Evolutionary conservation across 2,329 filamentous ascomycete genomes (phyloP).

Genomic region (Penicillium sp.): DNA sequence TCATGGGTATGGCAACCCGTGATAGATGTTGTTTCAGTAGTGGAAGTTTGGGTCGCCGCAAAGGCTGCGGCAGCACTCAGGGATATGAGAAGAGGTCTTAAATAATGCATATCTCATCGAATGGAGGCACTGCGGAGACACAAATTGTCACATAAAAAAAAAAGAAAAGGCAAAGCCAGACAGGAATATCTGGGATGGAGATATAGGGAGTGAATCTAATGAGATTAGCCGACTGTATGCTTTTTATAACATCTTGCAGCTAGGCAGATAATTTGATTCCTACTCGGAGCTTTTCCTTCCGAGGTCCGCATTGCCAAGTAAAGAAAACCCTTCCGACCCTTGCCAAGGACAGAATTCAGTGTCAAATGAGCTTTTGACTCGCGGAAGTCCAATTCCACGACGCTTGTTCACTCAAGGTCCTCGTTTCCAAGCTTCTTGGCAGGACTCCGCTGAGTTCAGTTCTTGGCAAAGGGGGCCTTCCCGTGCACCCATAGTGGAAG

Average conservation of each 20-base stretch:
- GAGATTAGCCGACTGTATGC: not conserved
- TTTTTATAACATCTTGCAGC: not conserved
- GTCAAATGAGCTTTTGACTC: not conserved
- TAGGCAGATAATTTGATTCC: not conserved
- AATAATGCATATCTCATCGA: conserved; percentile 4
- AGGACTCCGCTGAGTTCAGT: conserved; percentile 14
- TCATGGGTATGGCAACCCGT: conserved; percentile 55
- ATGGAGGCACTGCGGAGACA: not conserved
- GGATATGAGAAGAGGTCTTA: conserved; percentile 10
- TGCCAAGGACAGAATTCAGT: conserved; percentile 10
- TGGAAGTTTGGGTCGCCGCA: conserved; percentile 28
- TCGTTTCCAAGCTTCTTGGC: conserved; percentile 20
- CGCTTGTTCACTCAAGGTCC: conserved; percentile 19
- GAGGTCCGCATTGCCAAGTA: conserved; percentile 26
- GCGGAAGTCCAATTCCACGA: not conserved
- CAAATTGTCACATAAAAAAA: not conserved
- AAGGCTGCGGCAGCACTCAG: conserved; percentile 14
- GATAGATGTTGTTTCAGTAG: conserved; percentile 46
- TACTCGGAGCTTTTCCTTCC: conserved; percentile 11
- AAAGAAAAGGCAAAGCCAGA: not conserved
- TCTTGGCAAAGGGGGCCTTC: conserved; percentile 15
- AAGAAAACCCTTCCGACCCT: not conserved
- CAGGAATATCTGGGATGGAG: not conserved
- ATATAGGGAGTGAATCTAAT: too few species aligned
- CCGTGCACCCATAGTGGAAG: conserved; percentile 2